Percentiles rank a stretch among this genome's conserved stretches.
These are phyloP conservation scores for Hemerocallis citrina DNA, from an alignment of 106 monocot species.

Conservation along the genomic window DNA sequence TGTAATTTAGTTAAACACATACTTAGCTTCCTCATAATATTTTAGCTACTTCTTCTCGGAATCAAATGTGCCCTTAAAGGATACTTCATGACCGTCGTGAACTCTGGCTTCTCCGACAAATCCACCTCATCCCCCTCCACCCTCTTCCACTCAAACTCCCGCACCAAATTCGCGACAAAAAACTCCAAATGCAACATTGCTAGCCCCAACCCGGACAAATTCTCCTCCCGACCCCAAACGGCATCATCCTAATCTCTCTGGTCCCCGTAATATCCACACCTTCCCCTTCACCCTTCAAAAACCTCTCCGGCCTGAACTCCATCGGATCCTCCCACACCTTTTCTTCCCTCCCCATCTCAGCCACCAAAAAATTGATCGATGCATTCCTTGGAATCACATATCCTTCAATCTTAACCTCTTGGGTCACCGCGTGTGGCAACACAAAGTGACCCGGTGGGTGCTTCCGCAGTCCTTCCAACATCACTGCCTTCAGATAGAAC, in stretches of 20 bases:
- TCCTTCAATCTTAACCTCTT: constrained; percentile 16
- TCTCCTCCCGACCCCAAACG: constrained; percentile 28
- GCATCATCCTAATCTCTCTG: constrained; percentile 25
- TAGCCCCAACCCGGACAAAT: constrained; percentile 27
- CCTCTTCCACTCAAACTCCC: constrained; percentile 37
- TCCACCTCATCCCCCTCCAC: constrained; percentile 30
- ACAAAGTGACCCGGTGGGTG: constrained; percentile 29
- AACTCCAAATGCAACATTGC: constrained; percentile 47
- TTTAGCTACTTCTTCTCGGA: neutral
- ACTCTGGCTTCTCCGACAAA: constrained; percentile 32
- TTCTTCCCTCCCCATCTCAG: constrained; percentile 21
- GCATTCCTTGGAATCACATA: constrained; percentile 14
- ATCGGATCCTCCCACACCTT: constrained; percentile 18
- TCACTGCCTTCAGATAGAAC: constrained; percentile 18
- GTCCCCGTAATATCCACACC: constrained; percentile 19
- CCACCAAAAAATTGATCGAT: constrained; percentile 20
- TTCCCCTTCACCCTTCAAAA: constrained; percentile 10
- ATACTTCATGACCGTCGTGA: constrained; percentile 39
- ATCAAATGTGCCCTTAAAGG: constrained; percentile 15
- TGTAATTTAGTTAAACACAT: too few relatives aligned
- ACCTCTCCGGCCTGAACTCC: constrained; percentile 30
- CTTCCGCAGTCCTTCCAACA: constrained; percentile 14
- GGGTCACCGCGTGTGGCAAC: constrained; percentile 20
- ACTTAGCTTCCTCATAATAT: too few relatives aligned
- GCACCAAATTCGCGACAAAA: constrained; percentile 40